Percentiles rank a stretch among this genome's conserved stretches.
Conservation (phyloP, 345 rosid species). For the Corchorus olitorius region DNA sequence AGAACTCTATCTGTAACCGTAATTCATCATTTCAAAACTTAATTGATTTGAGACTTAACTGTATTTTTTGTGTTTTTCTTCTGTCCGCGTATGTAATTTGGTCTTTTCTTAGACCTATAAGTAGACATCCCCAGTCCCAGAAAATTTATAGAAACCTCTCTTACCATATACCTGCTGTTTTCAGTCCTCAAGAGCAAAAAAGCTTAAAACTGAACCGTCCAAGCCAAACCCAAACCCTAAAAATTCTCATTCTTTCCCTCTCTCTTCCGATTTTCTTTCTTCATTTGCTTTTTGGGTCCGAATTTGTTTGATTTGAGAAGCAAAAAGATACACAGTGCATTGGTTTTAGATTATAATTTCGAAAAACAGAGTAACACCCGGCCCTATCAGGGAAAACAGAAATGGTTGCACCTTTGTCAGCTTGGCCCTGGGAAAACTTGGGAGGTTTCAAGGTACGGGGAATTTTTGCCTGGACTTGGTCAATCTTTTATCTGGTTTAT, state of each 20-base stretch:
- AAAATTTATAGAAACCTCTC: neutral
- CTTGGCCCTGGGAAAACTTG: slow-evolving; percentile 93
- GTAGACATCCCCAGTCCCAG: neutral
- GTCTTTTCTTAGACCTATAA: neutral
- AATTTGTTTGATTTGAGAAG: neutral
- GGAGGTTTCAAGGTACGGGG: slow-evolving; percentile 72
- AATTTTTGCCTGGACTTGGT: neutral
- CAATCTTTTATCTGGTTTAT: neutral
- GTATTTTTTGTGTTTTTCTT: neutral
- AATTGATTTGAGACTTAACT: slow-evolving; percentile 4
- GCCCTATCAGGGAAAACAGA: neutral
- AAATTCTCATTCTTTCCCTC: neutral
- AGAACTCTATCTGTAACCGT: too few species aligned
- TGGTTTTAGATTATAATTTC: neutral
- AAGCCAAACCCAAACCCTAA: neutral
- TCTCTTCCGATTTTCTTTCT: neutral
- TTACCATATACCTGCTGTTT: neutral
- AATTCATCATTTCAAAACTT: neutral
- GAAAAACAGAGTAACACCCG: neutral
- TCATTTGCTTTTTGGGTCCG: neutral
- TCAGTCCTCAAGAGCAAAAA: neutral
- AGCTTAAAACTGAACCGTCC: neutral
- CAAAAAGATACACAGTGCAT: too few species aligned
- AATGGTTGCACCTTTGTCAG: slow-evolving; percentile 67
- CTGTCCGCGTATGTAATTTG: neutral